Evolutionary conservation across 768 basidiomycete species (phyloP).

Genomic region (Sporobolomyces roseus): DNA sequence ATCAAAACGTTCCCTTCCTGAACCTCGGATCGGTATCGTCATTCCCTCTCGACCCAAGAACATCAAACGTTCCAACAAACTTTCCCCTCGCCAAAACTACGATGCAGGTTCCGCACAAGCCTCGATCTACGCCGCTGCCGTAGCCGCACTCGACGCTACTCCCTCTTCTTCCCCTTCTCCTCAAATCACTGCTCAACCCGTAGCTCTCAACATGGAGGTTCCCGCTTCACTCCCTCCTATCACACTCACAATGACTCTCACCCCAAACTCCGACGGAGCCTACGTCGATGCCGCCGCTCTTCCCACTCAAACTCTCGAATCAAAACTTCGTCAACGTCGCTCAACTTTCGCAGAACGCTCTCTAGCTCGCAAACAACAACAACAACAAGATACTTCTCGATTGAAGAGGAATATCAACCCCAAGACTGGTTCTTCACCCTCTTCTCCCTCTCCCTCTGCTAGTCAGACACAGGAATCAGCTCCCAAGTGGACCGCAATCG

Average conservation of each 20-base stretch:
- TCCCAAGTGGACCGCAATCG: constrained; percentile 11
- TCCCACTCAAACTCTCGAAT: neutral
- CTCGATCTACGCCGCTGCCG: constrained; percentile 16
- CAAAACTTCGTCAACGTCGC: neutral
- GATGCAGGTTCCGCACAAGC: constrained; percentile 11
- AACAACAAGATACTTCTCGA: neutral
- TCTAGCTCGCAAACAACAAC: neutral
- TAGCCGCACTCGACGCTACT: constrained; percentile 24
- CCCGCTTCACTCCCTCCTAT: constrained; percentile 8
- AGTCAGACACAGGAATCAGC: neutral
- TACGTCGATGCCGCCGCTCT: constrained; percentile 26
- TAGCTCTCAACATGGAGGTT: neutral
- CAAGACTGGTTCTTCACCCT: neutral
- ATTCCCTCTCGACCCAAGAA: constrained; percentile 16
- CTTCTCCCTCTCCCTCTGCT: constrained; percentile 7
- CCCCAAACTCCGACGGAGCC: constrained; percentile 19
- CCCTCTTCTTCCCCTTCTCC: neutral
- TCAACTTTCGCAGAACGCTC: too few relatives aligned
- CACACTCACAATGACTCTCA: constrained; percentile 29
- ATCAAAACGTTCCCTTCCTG: neutral
- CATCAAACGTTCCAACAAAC: constrained; percentile 9
- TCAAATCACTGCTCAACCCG: constrained; percentile 4
- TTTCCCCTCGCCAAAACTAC: constrained; percentile 18
- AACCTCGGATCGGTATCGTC: constrained; percentile 16
- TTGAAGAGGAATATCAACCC: neutral